Evolutionary conservation across 1,139 yeast genomes (phyloP).

Genomic region (Torulaspora pretoriensis): DNA sequence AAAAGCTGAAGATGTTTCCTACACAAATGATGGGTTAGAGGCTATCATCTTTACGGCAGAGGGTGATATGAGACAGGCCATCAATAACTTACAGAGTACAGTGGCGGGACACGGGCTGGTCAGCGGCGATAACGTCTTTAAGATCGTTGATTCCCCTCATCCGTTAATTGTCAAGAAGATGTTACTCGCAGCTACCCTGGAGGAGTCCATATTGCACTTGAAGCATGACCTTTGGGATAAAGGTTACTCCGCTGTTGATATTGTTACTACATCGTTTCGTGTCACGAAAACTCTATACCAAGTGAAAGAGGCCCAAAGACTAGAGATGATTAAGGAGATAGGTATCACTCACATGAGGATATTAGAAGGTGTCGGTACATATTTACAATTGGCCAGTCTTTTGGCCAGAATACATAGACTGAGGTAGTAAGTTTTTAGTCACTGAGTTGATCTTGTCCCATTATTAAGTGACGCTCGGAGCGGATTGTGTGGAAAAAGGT

Average conservation of each 20-base stretch:
- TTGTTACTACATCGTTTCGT: conserved; percentile 82
- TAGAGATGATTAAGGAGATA: conserved; percentile 76
- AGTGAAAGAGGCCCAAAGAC: conserved; percentile 59
- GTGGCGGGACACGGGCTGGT: conserved; percentile 92
- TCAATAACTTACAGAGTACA: conserved; percentile 88
- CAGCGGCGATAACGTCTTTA: conserved; percentile 85
- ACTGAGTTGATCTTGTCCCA: not conserved
- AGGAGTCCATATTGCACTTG: conserved; percentile 63
- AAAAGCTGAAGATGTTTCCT: conserved; percentile 65
- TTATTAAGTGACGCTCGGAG: not conserved
- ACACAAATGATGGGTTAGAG: conserved; percentile 84
- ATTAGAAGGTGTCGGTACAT: conserved; percentile 87
- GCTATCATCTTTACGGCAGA: conserved; percentile 96
- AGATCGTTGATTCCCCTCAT: conserved; percentile 95
- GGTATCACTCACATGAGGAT: conserved; percentile 91
- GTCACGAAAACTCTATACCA: conserved; percentile 75
- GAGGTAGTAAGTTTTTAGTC: conserved; percentile 5
- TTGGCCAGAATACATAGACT: conserved; percentile 52
- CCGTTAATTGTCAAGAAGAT: conserved; percentile 80
- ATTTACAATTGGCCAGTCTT: conserved; percentile 80
- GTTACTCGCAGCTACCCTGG: conserved; percentile 58
- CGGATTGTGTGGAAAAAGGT: not conserved
- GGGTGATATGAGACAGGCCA: conserved; percentile 98
- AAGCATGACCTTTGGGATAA: conserved; percentile 68
- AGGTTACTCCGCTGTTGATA: conserved; percentile 93